These are phyloP conservation scores for Udeniomyces megalosporus DNA, from an alignment of 768 basidiomycete genomes.

Conservation along the genomic window DNA sequence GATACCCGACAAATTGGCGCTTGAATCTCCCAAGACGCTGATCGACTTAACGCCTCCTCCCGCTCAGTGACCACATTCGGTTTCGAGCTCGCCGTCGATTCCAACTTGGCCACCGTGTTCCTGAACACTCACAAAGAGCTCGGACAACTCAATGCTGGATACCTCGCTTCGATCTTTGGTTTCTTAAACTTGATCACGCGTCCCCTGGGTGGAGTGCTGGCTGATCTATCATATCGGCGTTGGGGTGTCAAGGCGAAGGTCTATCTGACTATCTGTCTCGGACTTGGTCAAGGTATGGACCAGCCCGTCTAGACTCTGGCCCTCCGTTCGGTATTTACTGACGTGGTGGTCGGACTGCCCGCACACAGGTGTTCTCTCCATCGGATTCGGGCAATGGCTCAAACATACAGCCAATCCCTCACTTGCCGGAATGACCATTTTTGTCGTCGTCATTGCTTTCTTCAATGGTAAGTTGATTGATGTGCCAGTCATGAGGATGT, in stretches of 20 bases:
- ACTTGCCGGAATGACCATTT: slow-evolving; percentile 16
- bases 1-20: no score
- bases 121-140: slow-evolving; percentile 32
- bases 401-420: neutral
- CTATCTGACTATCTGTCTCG: slow-evolving; percentile 34
- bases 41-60: no score
- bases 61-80: slow-evolving; percentile 35
- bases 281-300: slow-evolving; percentile 38
- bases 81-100: slow-evolving; percentile 43
- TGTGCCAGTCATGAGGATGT: no score
- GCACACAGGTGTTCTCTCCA: slow-evolving; percentile 31
- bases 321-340: no score
- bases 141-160: slow-evolving; percentile 40
- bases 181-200: slow-evolving; percentile 41
- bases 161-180: slow-evolving; percentile 27
- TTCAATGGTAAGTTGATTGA: no score
- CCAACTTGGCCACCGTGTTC: slow-evolving; percentile 38
- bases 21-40: no score
- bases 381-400: slow-evolving; percentile 33
- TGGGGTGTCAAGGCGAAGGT: slow-evolving; percentile 35
- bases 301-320: no score
- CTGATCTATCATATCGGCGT: neutral
- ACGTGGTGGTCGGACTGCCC: no score
- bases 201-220: slow-evolving; percentile 26
- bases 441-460: slow-evolving; percentile 31